A percentile compares a stretch with the other conserved stretches of the same genome.
These are phyloP conservation scores for Linnemannia hyalina DNA, from an alignment of 192 early-diverging fungal species.

Conservation along the genomic window DNA sequence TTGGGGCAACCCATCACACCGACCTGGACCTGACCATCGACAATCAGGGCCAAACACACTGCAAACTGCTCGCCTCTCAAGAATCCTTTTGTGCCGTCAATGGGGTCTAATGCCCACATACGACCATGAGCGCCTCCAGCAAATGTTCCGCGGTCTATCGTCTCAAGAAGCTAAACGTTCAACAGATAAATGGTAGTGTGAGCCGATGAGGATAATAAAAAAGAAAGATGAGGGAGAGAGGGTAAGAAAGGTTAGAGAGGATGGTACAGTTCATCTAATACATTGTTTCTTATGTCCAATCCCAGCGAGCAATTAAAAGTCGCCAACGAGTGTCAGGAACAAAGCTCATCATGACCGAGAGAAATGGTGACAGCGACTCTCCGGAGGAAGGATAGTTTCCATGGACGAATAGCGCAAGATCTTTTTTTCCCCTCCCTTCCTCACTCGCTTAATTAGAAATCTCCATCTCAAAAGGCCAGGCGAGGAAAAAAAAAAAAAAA, in stretches of 20 bases:
- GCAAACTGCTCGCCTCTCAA: conserved; percentile 97
- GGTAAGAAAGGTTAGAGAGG: not conserved
- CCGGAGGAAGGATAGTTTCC: not conserved
- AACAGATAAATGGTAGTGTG: not conserved
- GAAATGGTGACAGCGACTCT: conserved; percentile 28
- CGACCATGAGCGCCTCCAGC: conserved; percentile 82
- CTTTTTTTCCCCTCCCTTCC: not conserved
- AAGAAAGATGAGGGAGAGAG: not conserved
- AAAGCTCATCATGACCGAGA: conserved; percentile 28
- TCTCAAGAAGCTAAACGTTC: conserved; percentile 71
- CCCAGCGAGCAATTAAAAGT: not conserved
- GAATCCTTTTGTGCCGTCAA: conserved; percentile 99
- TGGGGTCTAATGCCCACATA: conserved; percentile 88
- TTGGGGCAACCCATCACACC: conserved; percentile 93
- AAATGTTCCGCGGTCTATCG: conserved; percentile 94
- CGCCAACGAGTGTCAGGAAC: not conserved
- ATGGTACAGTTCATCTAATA: not conserved
- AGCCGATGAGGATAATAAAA: not conserved
- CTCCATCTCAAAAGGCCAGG: not conserved
- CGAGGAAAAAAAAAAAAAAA: not conserved
- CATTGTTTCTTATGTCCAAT: not conserved
- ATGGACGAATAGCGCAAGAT: not conserved
- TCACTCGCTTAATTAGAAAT: not conserved
- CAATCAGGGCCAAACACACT: conserved; percentile 92
- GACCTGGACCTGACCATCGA: conserved; percentile 89